A percentile compares a stretch with the other conserved stretches of the same genome.
These are phyloP conservation scores for Fonsecaea multimorphosa DNA, from an alignment of 2,329 filamentous ascomycete genomes.

Conservation along the genomic window DNA sequence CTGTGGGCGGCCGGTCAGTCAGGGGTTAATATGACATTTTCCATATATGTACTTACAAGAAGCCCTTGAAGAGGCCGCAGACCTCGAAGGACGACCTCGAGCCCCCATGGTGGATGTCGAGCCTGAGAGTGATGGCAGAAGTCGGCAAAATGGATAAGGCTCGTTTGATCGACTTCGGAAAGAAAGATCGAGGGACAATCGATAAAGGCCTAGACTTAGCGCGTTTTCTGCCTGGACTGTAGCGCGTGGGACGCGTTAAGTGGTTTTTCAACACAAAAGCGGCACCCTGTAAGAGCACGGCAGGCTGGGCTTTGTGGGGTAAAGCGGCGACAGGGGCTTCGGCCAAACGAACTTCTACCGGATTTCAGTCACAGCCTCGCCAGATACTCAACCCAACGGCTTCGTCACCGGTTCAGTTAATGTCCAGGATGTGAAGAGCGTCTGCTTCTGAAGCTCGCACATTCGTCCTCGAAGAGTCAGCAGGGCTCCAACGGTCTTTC, in stretches of 20 bases:
- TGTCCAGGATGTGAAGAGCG: too few relatives aligned
- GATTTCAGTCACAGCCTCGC: too few relatives aligned
- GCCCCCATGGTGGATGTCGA: conserved; percentile 34
- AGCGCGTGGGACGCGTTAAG: conserved; percentile 14
- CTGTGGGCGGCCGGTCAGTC: conserved; percentile 12
- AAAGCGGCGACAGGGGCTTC: not conserved
- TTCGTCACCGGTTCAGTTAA: too few relatives aligned
- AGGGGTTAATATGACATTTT: not conserved
- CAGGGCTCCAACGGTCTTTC: too few relatives aligned
- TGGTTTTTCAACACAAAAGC: conserved; percentile 6
- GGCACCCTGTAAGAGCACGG: not conserved
- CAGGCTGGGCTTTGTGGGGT: not conserved
- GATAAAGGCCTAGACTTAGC: conserved; percentile 22
- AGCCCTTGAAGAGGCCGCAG: conserved; percentile 18
- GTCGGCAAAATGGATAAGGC: conserved; percentile 15
- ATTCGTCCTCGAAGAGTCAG: too few relatives aligned
- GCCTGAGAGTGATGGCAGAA: not conserved
- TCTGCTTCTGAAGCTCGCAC: too few relatives aligned
- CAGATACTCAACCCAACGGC: too few relatives aligned
- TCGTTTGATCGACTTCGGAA: conserved; percentile 4
- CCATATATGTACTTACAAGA: conserved; percentile 14
- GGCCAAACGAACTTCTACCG: too few relatives aligned
- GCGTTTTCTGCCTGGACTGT: conserved; percentile 22
- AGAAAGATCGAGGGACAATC: conserved; percentile 18
- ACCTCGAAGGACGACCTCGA: conserved; percentile 26